phyloP scores from a whole-genome alignment of 441 rosid species.

The Viola pubescens region DNA sequence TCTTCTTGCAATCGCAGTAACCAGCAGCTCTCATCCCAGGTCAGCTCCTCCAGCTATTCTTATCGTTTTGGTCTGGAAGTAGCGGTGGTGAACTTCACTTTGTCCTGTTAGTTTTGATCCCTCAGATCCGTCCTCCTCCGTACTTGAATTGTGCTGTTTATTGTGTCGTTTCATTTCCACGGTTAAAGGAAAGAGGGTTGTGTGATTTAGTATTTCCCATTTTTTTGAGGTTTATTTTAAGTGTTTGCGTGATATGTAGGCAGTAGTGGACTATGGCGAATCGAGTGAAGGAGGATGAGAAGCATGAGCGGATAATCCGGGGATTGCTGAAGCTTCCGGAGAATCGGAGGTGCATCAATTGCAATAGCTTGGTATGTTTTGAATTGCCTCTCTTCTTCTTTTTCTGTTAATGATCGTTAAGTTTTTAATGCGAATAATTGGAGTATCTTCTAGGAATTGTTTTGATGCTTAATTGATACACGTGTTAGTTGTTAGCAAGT shows the following conservation, averaged over 20 bases:
- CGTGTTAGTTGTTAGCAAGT: too few species aligned
- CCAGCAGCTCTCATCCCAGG: constrained; percentile 15
- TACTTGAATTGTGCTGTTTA: constrained; percentile 10
- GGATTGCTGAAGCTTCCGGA: constrained; percentile 81
- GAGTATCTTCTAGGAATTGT: background rate
- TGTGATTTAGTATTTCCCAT: background rate
- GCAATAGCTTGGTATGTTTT: constrained; percentile 72
- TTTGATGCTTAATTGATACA: too few species aligned
- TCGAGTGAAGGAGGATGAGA: constrained; percentile 84
- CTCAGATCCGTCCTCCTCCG: constrained; percentile 35
- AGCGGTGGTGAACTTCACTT: background rate
- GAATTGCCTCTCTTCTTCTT: constrained; percentile 2
- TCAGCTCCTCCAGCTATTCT: constrained; percentile 5
- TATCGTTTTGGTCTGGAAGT: constrained; percentile 4
- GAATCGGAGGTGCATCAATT: constrained; percentile 85
- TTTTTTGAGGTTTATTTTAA: constrained; percentile 1
- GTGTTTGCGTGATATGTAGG: constrained; percentile 9
- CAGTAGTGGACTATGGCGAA: constrained; percentile 44
- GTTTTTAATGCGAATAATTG: background rate
- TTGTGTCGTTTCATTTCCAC: constrained; percentile 1
- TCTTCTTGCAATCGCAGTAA: background rate
- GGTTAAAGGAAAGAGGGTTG: background rate
- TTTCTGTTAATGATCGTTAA: constrained; percentile 9
- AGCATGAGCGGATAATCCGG: constrained; percentile 71
- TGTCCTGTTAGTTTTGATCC: constrained; percentile 17